A percentile compares a stretch with the other conserved stretches of the same genome.
These are phyloP conservation scores for Sporothrix euskadiensis DNA, from an alignment of 2,329 filamentous ascomycete genomes.

Conservation along the genomic window DNA sequence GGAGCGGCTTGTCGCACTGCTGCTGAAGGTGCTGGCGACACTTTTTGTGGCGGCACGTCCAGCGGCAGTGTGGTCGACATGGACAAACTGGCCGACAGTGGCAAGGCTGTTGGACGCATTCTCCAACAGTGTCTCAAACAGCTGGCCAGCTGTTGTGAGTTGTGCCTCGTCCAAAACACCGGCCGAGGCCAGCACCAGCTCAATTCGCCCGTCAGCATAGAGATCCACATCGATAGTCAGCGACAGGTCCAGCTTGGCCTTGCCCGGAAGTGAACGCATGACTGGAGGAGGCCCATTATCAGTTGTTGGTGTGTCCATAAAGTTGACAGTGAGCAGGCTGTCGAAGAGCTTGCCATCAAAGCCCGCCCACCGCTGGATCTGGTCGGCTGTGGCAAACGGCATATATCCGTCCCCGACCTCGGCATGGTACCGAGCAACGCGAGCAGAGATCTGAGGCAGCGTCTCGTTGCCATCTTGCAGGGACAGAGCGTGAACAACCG, in stretches of 20 bases:
- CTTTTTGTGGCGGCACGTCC: not conserved
- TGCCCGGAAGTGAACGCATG: slow-evolving; percentile 30
- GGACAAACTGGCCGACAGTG: slow-evolving; percentile 28
- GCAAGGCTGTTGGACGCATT: slow-evolving; percentile 18
- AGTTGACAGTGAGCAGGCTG: slow-evolving; percentile 34
- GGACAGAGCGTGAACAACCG: slow-evolving; percentile 31
- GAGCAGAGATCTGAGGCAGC: slow-evolving; percentile 25
- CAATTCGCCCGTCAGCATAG: slow-evolving; percentile 31
- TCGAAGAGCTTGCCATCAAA: slow-evolving; percentile 34
- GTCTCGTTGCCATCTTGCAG: slow-evolving; percentile 23
- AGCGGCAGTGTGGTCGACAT: not conserved
- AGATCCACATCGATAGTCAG: slow-evolving; percentile 34
- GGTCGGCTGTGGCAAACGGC: slow-evolving; percentile 34
- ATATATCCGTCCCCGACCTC: slow-evolving; percentile 32
- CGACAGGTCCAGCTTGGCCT: slow-evolving; percentile 32
- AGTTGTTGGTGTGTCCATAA: not conserved
- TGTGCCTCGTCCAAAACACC: slow-evolving; percentile 20
- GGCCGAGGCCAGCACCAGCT: slow-evolving; percentile 16
- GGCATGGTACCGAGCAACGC: slow-evolving; percentile 30
- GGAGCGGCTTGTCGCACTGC: not conserved
- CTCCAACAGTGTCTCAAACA: slow-evolving; percentile 32
- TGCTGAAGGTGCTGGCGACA: not conserved
- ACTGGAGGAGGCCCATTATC: not conserved
- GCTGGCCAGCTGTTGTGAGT: slow-evolving; percentile 14
- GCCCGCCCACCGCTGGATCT: slow-evolving; percentile 34